phyloP scores from a whole-genome alignment of 495 filamentous ascomycete genomes.

The Annulohypoxylon bovei region DNA sequence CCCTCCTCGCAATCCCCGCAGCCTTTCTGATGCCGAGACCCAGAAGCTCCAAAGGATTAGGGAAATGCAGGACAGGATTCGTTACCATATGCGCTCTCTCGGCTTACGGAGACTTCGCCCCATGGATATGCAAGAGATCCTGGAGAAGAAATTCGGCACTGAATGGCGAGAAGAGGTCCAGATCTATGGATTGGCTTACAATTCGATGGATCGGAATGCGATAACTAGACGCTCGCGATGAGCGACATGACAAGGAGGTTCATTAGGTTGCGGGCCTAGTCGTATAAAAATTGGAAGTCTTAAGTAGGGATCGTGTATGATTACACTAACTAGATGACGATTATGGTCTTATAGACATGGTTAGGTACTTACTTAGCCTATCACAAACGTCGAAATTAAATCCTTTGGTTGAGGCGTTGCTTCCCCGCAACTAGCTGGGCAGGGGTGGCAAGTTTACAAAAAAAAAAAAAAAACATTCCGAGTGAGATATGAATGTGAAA shows the following conservation, averaged over 20 bases:
- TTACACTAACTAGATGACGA: too few species aligned
- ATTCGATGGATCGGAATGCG: neutral
- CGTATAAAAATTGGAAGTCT: too few species aligned
- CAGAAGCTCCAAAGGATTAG: neutral
- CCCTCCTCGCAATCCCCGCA: slow-evolving; percentile 4
- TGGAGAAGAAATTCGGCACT: neutral
- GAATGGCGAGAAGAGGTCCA: neutral
- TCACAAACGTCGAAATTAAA: neutral
- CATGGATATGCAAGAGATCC: slow-evolving; percentile 3
- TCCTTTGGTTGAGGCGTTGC: too few species aligned
- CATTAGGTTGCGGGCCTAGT: too few species aligned
- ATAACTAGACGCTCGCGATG: too few species aligned
- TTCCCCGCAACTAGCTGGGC: neutral
- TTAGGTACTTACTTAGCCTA: neutral
- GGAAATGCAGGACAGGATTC: slow-evolving; percentile 12
- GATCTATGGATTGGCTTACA: neutral
- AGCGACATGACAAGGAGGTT: too few species aligned
- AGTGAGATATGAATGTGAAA: neutral
- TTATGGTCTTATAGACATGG: too few species aligned
- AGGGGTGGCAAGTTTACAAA: neutral
- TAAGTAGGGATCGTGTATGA: too few species aligned
- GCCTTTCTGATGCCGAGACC: slow-evolving; percentile 2
- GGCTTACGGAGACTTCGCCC: neutral
- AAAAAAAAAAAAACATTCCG: neutral
- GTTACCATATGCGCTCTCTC: slow-evolving; percentile 16